Evolutionary conservation across 1,139 yeast genomes (phyloP).

Genomic region (Candida sanyaensis): DNA sequence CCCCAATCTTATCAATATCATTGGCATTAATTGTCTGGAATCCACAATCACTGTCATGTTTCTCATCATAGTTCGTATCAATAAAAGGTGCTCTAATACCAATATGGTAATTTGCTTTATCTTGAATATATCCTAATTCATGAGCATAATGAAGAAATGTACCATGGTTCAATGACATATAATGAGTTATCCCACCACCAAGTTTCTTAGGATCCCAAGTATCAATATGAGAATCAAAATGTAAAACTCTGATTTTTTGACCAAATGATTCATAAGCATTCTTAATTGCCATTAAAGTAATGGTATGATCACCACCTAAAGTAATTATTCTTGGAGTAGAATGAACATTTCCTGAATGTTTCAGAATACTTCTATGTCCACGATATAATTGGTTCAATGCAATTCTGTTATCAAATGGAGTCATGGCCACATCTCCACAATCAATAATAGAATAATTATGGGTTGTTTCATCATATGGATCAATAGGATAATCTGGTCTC

Average conservation of each 20-base stretch:
- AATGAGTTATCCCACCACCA: conserved; percentile 55
- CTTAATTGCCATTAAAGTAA: conserved; percentile 64
- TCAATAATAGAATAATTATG: conserved; percentile 55
- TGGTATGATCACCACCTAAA: conserved; percentile 79
- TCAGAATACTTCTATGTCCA: conserved; percentile 60
- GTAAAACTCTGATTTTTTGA: conserved; percentile 60
- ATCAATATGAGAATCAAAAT: conserved; percentile 79
- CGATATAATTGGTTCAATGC: conserved; percentile 72
- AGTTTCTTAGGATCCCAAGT: conserved; percentile 74
- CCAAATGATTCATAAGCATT: conserved; percentile 61
- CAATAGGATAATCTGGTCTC: conserved; percentile 40
- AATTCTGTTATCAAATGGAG: conserved; percentile 72
- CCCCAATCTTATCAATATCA: conserved; percentile 70
- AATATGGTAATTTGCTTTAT: conserved; percentile 60
- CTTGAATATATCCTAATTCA: conserved; percentile 65
- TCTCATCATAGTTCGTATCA: conserved; percentile 32
- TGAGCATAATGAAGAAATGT: conserved; percentile 81
- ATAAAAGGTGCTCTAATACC: conserved; percentile 71
- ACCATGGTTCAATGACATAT: conserved; percentile 68
- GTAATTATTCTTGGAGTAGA: conserved; percentile 66
- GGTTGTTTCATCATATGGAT: conserved; percentile 73
- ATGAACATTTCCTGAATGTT: conserved; percentile 23
- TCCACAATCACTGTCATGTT: conserved; percentile 53
- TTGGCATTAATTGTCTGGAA: conserved; percentile 59
- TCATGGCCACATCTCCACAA: conserved; percentile 78